These are phyloP conservation scores for Solanum etuberosum DNA, from an alignment of 257 asterid species.

Conservation along the genomic window DNA sequence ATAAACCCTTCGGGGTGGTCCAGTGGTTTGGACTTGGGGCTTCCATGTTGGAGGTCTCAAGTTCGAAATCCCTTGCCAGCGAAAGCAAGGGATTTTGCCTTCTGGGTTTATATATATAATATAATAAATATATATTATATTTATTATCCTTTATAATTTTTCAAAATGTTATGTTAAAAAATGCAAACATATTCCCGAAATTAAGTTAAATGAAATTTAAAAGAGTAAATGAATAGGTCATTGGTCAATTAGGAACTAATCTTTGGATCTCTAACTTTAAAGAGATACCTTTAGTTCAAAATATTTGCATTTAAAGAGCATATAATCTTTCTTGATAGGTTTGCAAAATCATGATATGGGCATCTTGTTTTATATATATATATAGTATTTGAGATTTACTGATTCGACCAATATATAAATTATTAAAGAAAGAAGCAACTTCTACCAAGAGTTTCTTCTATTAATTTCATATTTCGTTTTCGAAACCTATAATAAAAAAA, in stretches of 20 bases:
- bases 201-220: neutral
- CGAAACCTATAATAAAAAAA: neutral
- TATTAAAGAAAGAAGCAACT: neutral
- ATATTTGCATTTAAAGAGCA: neutral
- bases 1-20: too few relatives aligned
- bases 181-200: neutral
- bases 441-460: neutral
- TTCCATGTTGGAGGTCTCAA: too few relatives aligned
- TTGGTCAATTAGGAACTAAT: neutral
- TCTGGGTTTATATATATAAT: too few relatives aligned
- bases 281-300: neutral
- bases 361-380: neutral
- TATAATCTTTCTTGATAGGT: neutral
- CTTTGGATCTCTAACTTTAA: neutral
- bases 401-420: neutral
- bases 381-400: neutral
- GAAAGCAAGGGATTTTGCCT: too few relatives aligned
- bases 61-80: too few relatives aligned
- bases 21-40: too few relatives aligned
- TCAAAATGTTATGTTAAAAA: neutral
- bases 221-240: neutral
- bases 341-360: neutral
- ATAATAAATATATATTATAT: neutral
- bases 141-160: neutral
- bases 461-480: neutral